Base-by-base conservation (phyloP, 2,329 filamentous ascomycete species). In the Coniochaeta sp. region DNA sequence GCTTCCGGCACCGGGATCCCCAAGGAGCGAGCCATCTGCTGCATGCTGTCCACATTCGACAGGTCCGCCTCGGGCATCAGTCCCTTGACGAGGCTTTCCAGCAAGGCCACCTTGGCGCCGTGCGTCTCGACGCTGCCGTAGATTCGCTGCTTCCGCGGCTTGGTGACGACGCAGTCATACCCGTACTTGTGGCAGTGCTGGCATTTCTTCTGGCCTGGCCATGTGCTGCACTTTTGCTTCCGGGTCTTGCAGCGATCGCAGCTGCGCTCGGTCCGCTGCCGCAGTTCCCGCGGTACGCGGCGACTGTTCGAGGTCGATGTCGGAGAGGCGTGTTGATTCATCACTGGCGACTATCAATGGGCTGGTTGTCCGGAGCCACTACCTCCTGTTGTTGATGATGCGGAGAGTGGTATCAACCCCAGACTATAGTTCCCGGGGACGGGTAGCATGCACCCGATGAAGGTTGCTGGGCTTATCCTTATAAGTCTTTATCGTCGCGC, bases 241-340 rank as follows among this genome's bases (percentile, higher is more conserved):
- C 76, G 69, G 60, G 72, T 73, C 68, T 78, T 78, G 71, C 76
- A 78, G 61, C 76, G 75, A 67, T 79, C 76, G 67, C 76, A 79
- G 58, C 70, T 74, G 17, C 73, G 74, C 63, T 78, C 76, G 57
- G 76, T 76, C 26, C 76, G 70, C 63, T 78, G 76, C 50, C 76
- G 71, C 65, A 76, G 75, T 60, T 77, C 74, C 54, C 73, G 69
- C 6, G 76, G 76, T 14, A 78, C 75, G 60, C 72, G 67, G 60
- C 68, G 67, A 59, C 66, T 69, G 47, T 40, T 57, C n/a, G 32
- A 24, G 12, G 42, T 4, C 19, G n/a, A 24, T 47, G n/a, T 47
- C 10, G 19, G n/a, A 5, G 42, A 47, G 19, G 6, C 10, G 2
- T 47, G 42, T 17, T 47, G 42, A 24, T 47, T 47, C 42, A 47